Evolutionary conservation across 805 yeast genomes (phyloP), one percentile per base, ranked within the genome.

Genomic region (Ascoidea asiatica): DNA sequence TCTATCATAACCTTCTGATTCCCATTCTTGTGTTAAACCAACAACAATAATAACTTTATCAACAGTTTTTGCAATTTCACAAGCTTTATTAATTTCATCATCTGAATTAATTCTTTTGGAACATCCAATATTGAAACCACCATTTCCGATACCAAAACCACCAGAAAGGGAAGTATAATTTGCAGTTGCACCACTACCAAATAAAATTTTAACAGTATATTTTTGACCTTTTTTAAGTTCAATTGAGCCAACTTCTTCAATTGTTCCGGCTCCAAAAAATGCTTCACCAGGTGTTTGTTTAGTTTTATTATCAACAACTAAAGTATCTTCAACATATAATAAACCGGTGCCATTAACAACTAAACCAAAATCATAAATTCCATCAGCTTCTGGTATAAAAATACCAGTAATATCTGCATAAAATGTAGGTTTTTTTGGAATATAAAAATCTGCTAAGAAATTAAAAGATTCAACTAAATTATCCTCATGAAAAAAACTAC

Each of bases 1-100:
- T 53, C 82, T 62, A 55, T 77, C 84, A 50, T 62, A 68, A 37
- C 82, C 80, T 56, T 78, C 83, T 21, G 73, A 60, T 56, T 78
- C 83, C 70, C 74, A 75, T 38, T 75, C 80, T 22, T 60, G 59
- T 49, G 71, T 67, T 46, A 74, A 61, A 33, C 84, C 83, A 44
- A 72, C 61, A 44, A 66, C 57, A 40, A 77, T 52, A 18, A 77
- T 56, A 19, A 74, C 80, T 54, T 73, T 74, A 49, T 77, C 82
- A 19, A 58, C 75, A 1, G 53, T 36, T 49, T 65, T 63, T 37
- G 84, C 83, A 37, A 70, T 46, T 11, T 60, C 67, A 15, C 64
- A 73, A 7, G 83, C 81, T 20, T 57, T 53, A 1, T 45, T 42
- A 38, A 71, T 63, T 49, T 61, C 65, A 29, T 50, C 58, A 18